Percentiles rank a stretch among this genome's conserved stretches.
These are phyloP conservation scores for Nakazawaea wickerhamii DNA, from an alignment of 805 yeast genomes.

Conservation along the genomic window DNA sequence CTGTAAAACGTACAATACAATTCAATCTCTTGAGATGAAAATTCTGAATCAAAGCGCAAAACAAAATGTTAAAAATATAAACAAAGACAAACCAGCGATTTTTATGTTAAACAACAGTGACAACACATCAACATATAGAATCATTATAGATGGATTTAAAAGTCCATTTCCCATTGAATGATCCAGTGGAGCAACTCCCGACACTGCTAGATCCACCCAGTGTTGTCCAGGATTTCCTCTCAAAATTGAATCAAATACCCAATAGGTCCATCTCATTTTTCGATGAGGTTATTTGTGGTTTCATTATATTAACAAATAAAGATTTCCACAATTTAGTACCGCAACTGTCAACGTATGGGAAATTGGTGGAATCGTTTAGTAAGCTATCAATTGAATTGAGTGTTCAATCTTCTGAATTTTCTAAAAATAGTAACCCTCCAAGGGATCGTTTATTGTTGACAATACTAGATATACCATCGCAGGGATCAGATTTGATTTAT, in stretches of 20 bases:
- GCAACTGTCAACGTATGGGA: not conserved
- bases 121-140: too few relatives aligned
- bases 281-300: constrained; percentile 9
- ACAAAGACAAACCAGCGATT: too few relatives aligned
- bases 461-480: not conserved
- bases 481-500: constrained; percentile 3
- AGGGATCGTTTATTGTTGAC: constrained; percentile 5
- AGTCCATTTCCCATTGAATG: constrained; percentile 11
- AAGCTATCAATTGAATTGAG: constrained; percentile 7
- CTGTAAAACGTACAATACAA: too few relatives aligned
- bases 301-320: constrained; percentile 2
- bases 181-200: not conserved
- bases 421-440: not conserved
- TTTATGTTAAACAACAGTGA: too few relatives aligned
- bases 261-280: constrained; percentile 11
- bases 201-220: not conserved
- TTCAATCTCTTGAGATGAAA: too few relatives aligned
- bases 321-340: not conserved
- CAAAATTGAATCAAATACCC: not conserved
- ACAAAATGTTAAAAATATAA: not conserved
- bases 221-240: not conserved
- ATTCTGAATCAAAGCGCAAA: too few relatives aligned
- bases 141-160: constrained; percentile 5
- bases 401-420: constrained; percentile 7
- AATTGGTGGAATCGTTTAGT: constrained; percentile 2